Base-by-base conservation (phyloP, 768 basidiomycete species). In the Albatrellus ellisii region DNA sequence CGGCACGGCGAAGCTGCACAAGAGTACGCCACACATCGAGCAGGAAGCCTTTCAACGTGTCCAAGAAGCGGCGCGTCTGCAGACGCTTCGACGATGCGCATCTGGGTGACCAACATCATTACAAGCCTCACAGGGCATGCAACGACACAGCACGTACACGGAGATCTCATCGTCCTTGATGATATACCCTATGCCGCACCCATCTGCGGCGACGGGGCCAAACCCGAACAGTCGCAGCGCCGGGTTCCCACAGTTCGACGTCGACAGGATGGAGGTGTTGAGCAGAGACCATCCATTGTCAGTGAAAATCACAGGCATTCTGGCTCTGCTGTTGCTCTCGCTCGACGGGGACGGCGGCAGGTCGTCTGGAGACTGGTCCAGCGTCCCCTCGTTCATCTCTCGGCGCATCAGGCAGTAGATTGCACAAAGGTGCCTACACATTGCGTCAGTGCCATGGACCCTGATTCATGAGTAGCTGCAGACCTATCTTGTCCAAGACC, bases 111-210 rank as follows among this genome's bases (percentile, higher is more conserved):
- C 35, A 36, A 31, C 29, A 8, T 42, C 25, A 42, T 24, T 22
- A 26, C 27, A 18, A 28, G 35, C 22, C 11, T 17, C 22, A 5
- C 22, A 25, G 6, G 17, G 5, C 28, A 48, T 29, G 36, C 46
- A 25, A 36, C 34, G 11, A 26, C 20, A 58, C 77, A 20, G 59
- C 18, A 59, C 78, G 18, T 60, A 86, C 81, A 95, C 67, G 12
- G 83, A 87, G 39, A 94, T 72, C 2, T 80, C 82, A 47, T 92
- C 82, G 50, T 95, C 91, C 62, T 97, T 98, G 69, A 99, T 97
- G 59, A 99, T 99, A 56, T 98, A 99, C 15, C 94, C 94, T 47
- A 97, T 81, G 4, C 94, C 94, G 54, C 89, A 94, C 1, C 94
- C 94, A 50, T 95, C 90, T 15, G 85, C 83, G 2, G 90, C 85